phyloP scores from a whole-genome alignment of 805 yeast species.

The Candida boleticola region DNA sequence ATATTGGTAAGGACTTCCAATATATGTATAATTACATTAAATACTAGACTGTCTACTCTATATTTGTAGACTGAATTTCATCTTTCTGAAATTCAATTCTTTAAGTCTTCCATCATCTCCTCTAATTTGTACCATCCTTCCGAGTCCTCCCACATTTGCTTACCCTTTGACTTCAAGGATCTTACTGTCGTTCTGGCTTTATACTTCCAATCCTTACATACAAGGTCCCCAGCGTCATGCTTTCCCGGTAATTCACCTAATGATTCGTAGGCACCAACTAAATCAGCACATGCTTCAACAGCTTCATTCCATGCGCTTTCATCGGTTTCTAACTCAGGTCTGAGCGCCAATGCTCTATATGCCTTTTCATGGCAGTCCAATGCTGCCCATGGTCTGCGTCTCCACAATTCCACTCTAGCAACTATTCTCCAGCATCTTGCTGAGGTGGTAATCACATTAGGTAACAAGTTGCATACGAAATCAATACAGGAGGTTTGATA shows the following conservation, averaged over 20 bases:
- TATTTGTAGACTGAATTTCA: too few species aligned
- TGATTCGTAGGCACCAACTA: slow-evolving; percentile 82
- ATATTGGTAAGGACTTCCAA: not conserved
- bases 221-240: slow-evolving; percentile 76
- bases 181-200: slow-evolving; percentile 73
- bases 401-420: slow-evolving; percentile 86
- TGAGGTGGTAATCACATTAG: slow-evolving; percentile 64
- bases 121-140: slow-evolving; percentile 70
- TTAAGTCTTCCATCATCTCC: slow-evolving; percentile 48
- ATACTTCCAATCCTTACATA: slow-evolving; percentile 90
- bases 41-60: too few species aligned
- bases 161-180: slow-evolving; percentile 76
- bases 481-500: slow-evolving; percentile 71
- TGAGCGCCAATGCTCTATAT: slow-evolving; percentile 64
- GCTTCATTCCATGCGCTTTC: slow-evolving; percentile 74
- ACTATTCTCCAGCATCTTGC: slow-evolving; percentile 77
- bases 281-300: slow-evolving; percentile 72
- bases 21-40: not conserved
- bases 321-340: slow-evolving; percentile 60
- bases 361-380: slow-evolving; percentile 86
- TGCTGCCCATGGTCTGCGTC: slow-evolving; percentile 82
- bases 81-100: not conserved
- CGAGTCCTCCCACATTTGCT: slow-evolving; percentile 72
- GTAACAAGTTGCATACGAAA: slow-evolving; percentile 66
- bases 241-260: slow-evolving; percentile 83